Evolutionary conservation across 2,329 filamentous ascomycete species (phyloP), one percentile per base, ranked within the genome.

Genomic region (Geosmithia flava): DNA sequence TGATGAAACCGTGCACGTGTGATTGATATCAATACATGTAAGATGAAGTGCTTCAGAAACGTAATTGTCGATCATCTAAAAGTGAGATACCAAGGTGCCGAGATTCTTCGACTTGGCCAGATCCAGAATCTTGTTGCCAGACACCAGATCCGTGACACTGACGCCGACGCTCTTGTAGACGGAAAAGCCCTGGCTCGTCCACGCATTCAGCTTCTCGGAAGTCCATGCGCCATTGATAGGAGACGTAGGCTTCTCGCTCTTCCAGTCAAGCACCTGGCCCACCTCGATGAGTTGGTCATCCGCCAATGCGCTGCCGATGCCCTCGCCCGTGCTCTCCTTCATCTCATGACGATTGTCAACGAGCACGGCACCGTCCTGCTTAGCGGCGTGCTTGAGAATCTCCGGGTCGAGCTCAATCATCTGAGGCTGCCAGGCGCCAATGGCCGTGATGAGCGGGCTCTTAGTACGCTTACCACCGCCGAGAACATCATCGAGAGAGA

Each of bases 121-220:
- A 23, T 65, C 59, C 6, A 83, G 67, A 49, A 85, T 54, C 54
- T 80, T 73, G 27, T 68, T 67, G 0, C 79, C 81, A 6, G 83
- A 76, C 2, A 80, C 74, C 37, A 85, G 64, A 63, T 85, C 82
- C 79, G 84, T 85, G 51, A 85, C 58, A 0, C 80, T 81, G 48
- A 85, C 60, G 0, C 82, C 82, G 3, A 85, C 80, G 53, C 77
- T 77, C 69, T 86, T 85, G 58, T 81, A 85, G 33, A 86, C 76
- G 1, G 85, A 75, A 58, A 84, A 81, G 0, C 81, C 82, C 44
- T 67, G 69, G 51, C 75, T 69, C 46, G 83, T 56, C 79, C 81
- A 85, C 37, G 80, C 73, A 41, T 67, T 66, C 53, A 84, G 53
- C 19, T 53, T 54, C 37, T 11, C 61, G 16, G 41, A 16, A 8